Percentiles rank a stretch among this genome's conserved stretches.
Evolutionary conservation across 2,329 filamentous ascomycete genomes (phyloP).

Genomic region (Pseudocercospora crystallina): DNA sequence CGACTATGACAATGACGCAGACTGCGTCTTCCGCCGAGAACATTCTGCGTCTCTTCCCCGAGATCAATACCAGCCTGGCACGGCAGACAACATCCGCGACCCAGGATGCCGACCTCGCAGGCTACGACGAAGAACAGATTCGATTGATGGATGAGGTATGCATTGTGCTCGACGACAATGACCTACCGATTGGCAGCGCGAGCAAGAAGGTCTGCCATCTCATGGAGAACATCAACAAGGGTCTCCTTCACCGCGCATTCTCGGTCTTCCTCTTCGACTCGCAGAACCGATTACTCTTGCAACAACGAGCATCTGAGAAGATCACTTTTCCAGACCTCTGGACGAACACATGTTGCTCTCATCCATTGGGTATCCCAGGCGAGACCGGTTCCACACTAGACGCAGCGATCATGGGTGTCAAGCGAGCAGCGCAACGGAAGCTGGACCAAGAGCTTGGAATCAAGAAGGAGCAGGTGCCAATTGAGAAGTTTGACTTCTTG

Average conservation of each 20-base stretch:
- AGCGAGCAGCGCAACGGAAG: slow-evolving; percentile 89
- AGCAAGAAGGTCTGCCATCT: slow-evolving; percentile 99
- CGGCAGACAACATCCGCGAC: slow-evolving; percentile 51
- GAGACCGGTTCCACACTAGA: slow-evolving; percentile 84
- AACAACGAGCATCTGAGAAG: slow-evolving; percentile 94
- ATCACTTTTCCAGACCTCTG: slow-evolving; percentile 99
- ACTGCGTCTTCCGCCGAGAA: slow-evolving; percentile 68
- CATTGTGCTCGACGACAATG: slow-evolving; percentile 92
- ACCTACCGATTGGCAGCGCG: slow-evolving; percentile 88
- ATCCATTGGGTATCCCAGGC: slow-evolving; percentile 85
- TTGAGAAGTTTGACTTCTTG: slow-evolving; percentile 89
- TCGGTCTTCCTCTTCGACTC: slow-evolving; percentile 97
- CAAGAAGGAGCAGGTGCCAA: slow-evolving; percentile 79
- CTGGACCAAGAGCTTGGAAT: slow-evolving; percentile 94
- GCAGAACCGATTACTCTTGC: slow-evolving; percentile 85
- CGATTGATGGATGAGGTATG: slow-evolving; percentile 98
- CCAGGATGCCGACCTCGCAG: slow-evolving; percentile 69
- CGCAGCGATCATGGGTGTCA: slow-evolving; percentile 80
- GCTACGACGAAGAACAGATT: slow-evolving; percentile 97
- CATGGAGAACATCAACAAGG: slow-evolving; percentile 98
- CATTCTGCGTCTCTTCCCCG: slow-evolving; percentile 84
- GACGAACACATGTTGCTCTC: slow-evolving; percentile 99
- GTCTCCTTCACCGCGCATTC: slow-evolving; percentile 93
- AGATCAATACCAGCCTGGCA: slow-evolving; percentile 65
- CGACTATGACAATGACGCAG: slow-evolving; percentile 31